These are phyloP conservation scores for Parasitella parasitica DNA, from an alignment of 371 early-diverging fungal genomes.

Conservation along the genomic window DNA sequence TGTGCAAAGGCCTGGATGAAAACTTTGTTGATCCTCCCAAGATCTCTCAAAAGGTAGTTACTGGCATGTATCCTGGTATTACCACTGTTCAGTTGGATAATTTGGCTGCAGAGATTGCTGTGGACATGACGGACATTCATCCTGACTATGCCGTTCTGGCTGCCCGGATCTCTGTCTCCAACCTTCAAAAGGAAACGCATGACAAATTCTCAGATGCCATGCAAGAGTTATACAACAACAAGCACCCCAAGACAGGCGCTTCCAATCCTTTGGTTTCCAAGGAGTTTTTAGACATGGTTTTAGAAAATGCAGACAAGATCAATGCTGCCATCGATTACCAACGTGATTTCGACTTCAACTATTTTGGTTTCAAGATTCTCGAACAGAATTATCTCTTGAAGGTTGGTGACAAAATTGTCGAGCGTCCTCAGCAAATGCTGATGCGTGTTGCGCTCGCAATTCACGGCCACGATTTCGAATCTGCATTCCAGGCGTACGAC, in stretches of 20 bases:
- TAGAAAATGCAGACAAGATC: slow-evolving; percentile 68
- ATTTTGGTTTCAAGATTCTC: slow-evolving; percentile 95
- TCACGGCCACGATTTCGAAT: slow-evolving; percentile 83
- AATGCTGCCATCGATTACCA: slow-evolving; percentile 87
- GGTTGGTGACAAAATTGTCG: slow-evolving; percentile 73
- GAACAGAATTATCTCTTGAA: slow-evolving; percentile 87
- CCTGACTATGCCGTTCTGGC: slow-evolving; percentile 93
- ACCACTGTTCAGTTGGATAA: slow-evolving; percentile 89
- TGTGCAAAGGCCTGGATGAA: slow-evolving; percentile 82
- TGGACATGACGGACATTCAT: slow-evolving; percentile 89
- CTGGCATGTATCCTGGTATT: slow-evolving; percentile 88
- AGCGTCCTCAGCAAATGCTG: slow-evolving; percentile 95
- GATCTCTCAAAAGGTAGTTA: slow-evolving; percentile 84
- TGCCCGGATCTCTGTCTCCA: slow-evolving; percentile 86
- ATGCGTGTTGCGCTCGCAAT: slow-evolving; percentile 96
- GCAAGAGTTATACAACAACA: slow-evolving; percentile 65
- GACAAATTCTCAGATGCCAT: slow-evolving; percentile 65
- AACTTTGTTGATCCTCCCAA: slow-evolving; percentile 82
- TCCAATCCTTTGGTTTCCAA: slow-evolving; percentile 76
- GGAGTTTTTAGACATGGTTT: slow-evolving; percentile 60
- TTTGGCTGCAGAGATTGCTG: slow-evolving; percentile 89
- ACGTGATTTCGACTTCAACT: slow-evolving; percentile 91
- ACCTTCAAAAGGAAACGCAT: slow-evolving; percentile 90
- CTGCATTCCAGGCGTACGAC: slow-evolving; percentile 88
- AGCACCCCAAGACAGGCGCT: slow-evolving; percentile 76